These are phyloP conservation scores for Arthrobotrys sphaeroides DNA, from an alignment of 2,329 filamentous ascomycete genomes.

Conservation along the genomic window DNA sequence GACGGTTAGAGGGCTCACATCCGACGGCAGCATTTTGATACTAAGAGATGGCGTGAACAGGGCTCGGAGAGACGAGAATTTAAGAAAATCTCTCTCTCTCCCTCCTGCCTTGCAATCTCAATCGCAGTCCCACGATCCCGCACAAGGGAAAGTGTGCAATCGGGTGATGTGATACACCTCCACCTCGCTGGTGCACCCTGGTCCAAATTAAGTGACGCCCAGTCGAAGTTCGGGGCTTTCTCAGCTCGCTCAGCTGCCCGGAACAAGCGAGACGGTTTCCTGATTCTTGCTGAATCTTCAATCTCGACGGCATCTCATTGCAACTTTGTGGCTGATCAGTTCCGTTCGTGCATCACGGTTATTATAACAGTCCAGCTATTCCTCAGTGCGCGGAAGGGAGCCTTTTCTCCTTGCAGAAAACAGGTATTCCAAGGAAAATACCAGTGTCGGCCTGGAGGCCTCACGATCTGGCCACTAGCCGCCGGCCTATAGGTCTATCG, in stretches of 20 bases:
- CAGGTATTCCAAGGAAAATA: conserved; percentile 16
- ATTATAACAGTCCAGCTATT: conserved; percentile 13
- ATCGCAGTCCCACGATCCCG: conserved; percentile 43
- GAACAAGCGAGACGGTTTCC: conserved; percentile 6
- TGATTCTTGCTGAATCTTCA: conserved; percentile 1
- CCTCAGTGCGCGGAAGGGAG: conserved; percentile 19
- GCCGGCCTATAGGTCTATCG: no score
- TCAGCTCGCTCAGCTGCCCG: conserved; percentile 48
- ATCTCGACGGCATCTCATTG: conserved; percentile 21
- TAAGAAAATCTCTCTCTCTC: conserved; percentile 29
- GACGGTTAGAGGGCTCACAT: conserved; percentile 26
- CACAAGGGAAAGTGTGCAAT: conserved; percentile 45
- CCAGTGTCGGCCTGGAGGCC: not conserved
- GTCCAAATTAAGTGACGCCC: conserved; percentile 41
- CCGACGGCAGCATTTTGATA: conserved; percentile 35
- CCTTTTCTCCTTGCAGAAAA: conserved; percentile 12
- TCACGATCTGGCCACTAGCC: conserved; percentile 20
- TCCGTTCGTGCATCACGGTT: not conserved
- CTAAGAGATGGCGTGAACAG: conserved; percentile 24
- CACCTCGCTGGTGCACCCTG: conserved; percentile 19
- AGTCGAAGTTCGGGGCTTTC: conserved; percentile 53
- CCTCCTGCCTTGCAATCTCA: conserved; percentile 51
- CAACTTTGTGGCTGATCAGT: conserved; percentile 41
- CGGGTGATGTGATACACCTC: conserved; percentile 49
- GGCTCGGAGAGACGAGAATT: conserved; percentile 18